Conservation (phyloP, 192 early-diverging fungal genomes). For the Chytriomyces confervae region DNA sequence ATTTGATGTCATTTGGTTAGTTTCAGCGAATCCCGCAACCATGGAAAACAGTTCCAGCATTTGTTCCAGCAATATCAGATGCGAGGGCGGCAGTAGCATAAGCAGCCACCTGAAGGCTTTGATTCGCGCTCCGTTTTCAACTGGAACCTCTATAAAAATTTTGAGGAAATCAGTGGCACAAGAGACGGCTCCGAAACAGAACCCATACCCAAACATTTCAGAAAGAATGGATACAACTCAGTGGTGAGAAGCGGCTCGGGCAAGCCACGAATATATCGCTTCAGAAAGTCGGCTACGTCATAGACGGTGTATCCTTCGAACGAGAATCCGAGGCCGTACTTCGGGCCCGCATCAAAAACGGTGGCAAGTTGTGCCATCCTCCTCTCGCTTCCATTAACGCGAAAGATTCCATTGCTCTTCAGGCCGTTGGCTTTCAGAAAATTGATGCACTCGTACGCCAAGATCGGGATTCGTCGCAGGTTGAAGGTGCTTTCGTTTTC, state of each 20-base stretch:
- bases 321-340: conserved; percentile 47
- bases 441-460: conserved; percentile 46
- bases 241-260: conserved; percentile 58
- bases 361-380: conserved; percentile 48
- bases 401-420: conserved; percentile 50
- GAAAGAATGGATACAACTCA: conserved; percentile 52
- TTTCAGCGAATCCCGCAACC: conserved; percentile 28
- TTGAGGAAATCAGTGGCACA: neutral
- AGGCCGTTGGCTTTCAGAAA: conserved; percentile 46
- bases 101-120: conserved; percentile 51
- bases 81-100: conserved; percentile 54
- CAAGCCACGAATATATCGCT: conserved; percentile 51
- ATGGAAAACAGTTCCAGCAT: conserved; percentile 49
- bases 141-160: conserved; percentile 45
- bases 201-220: conserved; percentile 47
- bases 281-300: conserved; percentile 59
- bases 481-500: conserved; percentile 24
- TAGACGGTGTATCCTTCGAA: conserved; percentile 57
- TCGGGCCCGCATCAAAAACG: conserved; percentile 49
- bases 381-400: conserved; percentile 55
- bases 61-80: conserved; percentile 51
- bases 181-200: neutral
- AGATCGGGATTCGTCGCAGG: conserved; percentile 45
- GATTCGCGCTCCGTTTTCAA: conserved; percentile 45
- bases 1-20: conserved; percentile 57